Evolutionary conservation across 768 basidiomycete genomes (phyloP).

Genomic region (Psilocybe cubensis): DNA sequence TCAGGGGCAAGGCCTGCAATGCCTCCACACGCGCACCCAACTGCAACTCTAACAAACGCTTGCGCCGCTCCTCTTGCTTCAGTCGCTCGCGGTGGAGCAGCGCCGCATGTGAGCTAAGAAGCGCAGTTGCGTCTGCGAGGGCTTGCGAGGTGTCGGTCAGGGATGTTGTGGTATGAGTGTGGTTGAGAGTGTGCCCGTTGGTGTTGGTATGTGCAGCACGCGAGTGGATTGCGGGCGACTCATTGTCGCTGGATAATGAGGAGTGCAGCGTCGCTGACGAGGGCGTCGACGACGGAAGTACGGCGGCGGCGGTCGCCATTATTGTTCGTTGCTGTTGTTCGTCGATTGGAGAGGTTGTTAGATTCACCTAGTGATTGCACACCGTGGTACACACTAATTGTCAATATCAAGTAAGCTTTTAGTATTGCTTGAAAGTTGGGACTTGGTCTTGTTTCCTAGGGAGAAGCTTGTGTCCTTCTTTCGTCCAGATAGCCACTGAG

Average conservation of each 20-base stretch:
- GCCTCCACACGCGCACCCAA: constrained; percentile 54
- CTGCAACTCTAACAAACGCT: constrained; percentile 52
- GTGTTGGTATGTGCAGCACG: background rate
- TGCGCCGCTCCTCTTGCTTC: constrained; percentile 59
- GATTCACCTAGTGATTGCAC: too few relatives aligned
- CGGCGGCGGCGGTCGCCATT: background rate
- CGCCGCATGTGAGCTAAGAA: constrained; percentile 63
- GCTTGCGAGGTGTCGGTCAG: constrained; percentile 55
- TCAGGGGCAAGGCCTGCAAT: constrained; percentile 58
- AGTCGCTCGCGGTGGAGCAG: constrained; percentile 59
- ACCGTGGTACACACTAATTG: too few relatives aligned
- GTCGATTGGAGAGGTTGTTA: too few relatives aligned
- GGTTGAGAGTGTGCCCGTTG: background rate
- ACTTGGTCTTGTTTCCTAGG: too few relatives aligned
- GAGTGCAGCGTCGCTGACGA: background rate
- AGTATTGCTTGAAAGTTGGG: too few relatives aligned
- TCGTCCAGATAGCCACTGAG: too few relatives aligned
- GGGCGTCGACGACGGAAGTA: background rate
- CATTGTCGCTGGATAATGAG: background rate
- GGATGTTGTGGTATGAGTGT: too few relatives aligned
- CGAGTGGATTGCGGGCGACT: background rate
- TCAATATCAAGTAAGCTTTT: too few relatives aligned
- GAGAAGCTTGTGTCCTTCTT: too few relatives aligned
- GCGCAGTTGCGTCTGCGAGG: constrained; percentile 64
- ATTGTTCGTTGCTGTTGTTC: too few relatives aligned